These are phyloP conservation scores for Balansia obtecta DNA, from an alignment of 2,329 filamentous ascomycete species.

Conservation along the genomic window DNA sequence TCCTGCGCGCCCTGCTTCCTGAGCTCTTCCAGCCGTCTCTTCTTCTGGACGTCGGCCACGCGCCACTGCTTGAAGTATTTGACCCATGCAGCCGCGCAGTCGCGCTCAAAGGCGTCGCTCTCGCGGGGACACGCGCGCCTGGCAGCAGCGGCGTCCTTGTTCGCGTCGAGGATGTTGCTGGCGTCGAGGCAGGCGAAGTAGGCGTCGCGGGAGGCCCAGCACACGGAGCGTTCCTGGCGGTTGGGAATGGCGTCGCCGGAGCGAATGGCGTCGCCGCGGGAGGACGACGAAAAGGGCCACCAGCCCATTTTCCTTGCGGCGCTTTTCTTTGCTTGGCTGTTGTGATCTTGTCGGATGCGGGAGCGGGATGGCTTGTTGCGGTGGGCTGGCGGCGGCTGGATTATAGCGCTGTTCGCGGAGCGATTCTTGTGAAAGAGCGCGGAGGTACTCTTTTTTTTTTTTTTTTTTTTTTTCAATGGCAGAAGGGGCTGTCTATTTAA, in stretches of 20 bases:
- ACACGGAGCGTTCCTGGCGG: slow-evolving; percentile 65
- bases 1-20: slow-evolving; percentile 58
- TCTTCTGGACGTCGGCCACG: slow-evolving; percentile 83
- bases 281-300: slow-evolving; percentile 32
- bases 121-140: slow-evolving; percentile 27
- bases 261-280: slow-evolving; percentile 36
- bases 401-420: no score
- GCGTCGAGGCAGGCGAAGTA: slow-evolving; percentile 85
- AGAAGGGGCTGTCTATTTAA: no score
- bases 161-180: slow-evolving; percentile 63
- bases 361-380: background rate
- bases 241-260: slow-evolving; percentile 61
- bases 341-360: slow-evolving; percentile 16
- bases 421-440: no score
- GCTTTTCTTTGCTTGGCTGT: no score
- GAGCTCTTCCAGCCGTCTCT: slow-evolving; percentile 63
- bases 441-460: no score
- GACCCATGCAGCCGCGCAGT: slow-evolving; percentile 88
- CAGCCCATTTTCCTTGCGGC: slow-evolving; percentile 29
- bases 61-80: slow-evolving; percentile 97
- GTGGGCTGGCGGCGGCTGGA: no score
- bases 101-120: slow-evolving; percentile 56
- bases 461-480: no score
- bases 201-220: slow-evolving; percentile 79
- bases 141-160: slow-evolving; percentile 28